These are phyloP conservation scores for Thinopyrum elongatum DNA, from an alignment of 176 grass and related monocot species.

Conservation along the genomic window DNA sequence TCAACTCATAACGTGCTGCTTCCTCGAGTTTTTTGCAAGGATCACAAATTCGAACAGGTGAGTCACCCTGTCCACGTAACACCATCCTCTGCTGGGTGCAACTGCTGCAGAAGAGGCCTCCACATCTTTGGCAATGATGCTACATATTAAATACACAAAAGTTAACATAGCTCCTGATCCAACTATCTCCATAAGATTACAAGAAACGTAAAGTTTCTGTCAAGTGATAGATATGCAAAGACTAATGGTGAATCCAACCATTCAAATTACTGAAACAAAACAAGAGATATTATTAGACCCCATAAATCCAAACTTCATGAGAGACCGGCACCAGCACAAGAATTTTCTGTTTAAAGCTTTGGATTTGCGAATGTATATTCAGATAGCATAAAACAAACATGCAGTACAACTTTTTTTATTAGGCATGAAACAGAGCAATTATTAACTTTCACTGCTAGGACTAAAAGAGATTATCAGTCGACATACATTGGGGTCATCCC, in stretches of 20 bases:
- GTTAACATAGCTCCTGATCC: not conserved
- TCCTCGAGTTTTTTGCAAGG: conserved; percentile 94
- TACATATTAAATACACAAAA: conserved; percentile 33
- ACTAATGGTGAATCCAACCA: not conserved
- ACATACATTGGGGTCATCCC: not conserved
- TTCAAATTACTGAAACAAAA: conserved; percentile 13
- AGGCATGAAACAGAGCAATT: not conserved
- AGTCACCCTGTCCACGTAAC: conserved; percentile 91
- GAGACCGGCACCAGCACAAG: not conserved
- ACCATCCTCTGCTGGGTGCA: conserved; percentile 89
- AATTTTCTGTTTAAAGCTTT: not conserved
- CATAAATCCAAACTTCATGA: not conserved
- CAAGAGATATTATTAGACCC: not conserved
- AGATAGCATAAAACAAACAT: not conserved
- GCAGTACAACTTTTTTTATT: not conserved
- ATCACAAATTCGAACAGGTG: conserved; percentile 81
- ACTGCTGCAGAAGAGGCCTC: conserved; percentile 81
- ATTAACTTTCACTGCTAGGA: not conserved
- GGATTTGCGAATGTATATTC: not conserved
- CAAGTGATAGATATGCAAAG: not conserved
- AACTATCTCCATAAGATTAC: not conserved
- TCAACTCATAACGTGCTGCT: conserved; percentile 70
- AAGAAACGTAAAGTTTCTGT: not conserved
- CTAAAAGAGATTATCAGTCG: not conserved
- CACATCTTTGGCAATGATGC: conserved; percentile 96